phyloP scores from a whole-genome alignment of 805 yeast genomes.

The Nakazawaea anatomiae region DNA sequence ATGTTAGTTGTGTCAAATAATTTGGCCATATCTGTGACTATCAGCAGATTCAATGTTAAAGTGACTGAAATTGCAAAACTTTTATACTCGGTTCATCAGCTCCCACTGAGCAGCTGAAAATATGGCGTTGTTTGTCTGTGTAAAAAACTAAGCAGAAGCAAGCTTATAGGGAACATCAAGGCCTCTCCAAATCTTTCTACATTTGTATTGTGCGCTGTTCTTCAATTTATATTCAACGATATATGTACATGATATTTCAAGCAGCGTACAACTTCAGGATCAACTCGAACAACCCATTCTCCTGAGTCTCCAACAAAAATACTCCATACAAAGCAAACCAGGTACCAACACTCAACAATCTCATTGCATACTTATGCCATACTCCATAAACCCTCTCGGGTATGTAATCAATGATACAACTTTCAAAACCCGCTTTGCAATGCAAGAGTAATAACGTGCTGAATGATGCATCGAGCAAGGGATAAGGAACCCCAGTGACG shows the following conservation, averaged over 20 bases:
- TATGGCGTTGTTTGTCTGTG: too few relatives aligned
- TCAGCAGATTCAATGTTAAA: too few relatives aligned
- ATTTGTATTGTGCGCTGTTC: too few relatives aligned
- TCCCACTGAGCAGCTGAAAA: too few relatives aligned
- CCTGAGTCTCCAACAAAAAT: constrained; percentile 63
- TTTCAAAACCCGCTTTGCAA: constrained; percentile 64
- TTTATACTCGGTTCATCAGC: too few relatives aligned
- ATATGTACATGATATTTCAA: constrained; percentile 15
- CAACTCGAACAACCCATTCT: constrained; percentile 71
- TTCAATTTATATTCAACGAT: constrained; percentile 12
- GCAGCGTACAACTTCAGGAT: constrained; percentile 59
- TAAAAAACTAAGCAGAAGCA: too few relatives aligned
- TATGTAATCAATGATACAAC: constrained; percentile 75
- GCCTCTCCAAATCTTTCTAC: too few relatives aligned
- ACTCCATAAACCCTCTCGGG: constrained; percentile 69
- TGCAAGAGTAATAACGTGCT: constrained; percentile 55
- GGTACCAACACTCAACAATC: constrained; percentile 56
- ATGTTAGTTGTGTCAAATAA: too few relatives aligned
- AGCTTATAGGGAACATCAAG: too few relatives aligned
- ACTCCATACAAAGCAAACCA: constrained; percentile 65
- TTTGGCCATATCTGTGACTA: too few relatives aligned
- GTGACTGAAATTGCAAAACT: too few relatives aligned
- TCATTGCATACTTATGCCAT: constrained; percentile 56
- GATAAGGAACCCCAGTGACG: constrained; percentile 46
- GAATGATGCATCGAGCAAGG: constrained; percentile 51